Base-by-base conservation (phyloP, 495 filamentous ascomycete genomes). In the Penicillium mononematosum region DNA sequence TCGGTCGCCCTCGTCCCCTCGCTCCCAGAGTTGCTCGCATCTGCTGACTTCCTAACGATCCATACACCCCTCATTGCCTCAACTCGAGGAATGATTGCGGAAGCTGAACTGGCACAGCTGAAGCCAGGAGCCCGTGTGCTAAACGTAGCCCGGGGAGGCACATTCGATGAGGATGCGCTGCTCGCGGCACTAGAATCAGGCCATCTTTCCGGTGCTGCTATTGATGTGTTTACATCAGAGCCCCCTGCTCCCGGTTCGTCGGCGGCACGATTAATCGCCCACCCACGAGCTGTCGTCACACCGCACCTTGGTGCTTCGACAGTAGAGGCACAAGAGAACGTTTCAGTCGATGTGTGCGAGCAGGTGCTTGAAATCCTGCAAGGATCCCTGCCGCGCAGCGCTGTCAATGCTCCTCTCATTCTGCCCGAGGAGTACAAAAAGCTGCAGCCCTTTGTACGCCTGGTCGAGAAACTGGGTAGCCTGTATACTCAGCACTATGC, bases 321-420 rank as follows among this genome's bases (percentile, higher is more conserved):
- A 2, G 78, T 86, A n/a, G 87, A 90, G 74, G 87, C 87, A 0
- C 87, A 89, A 70, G 87, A 90, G 67, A 88, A 88, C 62, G 87
- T 90, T 14, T 83, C 81, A 24, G 76, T 88, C 39, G 87, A 90
- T 64, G 87, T 90, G 24, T 90, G 87, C 69, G 79, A 80, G 54
- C 86, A 90, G 70, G 85, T 90, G n/a, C 70, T 86, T 7, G 75
- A 81, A 45, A 88, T 90, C 51, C 62, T 90, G 24, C 71, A 75
- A 11, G 87, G 87, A 10, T 81, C 82, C 3, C 74, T 89, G 14
- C 87, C 87, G 1, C 87, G 85, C 11, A 81, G 79, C 31, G 86
- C 87, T 7, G 87, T 90, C 49, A 90, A 90, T 55, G 86, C 86
- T 5, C 86, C 87, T 24, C 74, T 89, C 45, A 90, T 89, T 44